These are phyloP conservation scores for Funneliformis geosporum DNA, from an alignment of 192 early-diverging fungal genomes.

Conservation along the genomic window DNA sequence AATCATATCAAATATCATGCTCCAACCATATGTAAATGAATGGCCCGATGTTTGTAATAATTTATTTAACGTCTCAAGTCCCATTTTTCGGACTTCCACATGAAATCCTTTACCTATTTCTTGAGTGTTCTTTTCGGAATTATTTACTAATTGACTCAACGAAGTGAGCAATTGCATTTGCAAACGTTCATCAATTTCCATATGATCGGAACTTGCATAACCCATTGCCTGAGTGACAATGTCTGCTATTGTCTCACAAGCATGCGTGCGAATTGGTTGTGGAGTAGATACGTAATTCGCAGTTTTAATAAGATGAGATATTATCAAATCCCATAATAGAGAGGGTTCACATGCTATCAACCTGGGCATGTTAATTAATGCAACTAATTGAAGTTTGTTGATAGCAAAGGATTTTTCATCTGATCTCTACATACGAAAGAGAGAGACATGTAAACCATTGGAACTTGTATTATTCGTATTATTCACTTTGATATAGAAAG, in stretches of 20 bases:
- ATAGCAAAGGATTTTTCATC: constrained; percentile 80
- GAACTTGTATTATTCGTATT: neutral
- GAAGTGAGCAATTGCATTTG: constrained; percentile 65
- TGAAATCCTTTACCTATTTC: constrained; percentile 46
- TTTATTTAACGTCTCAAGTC: constrained; percentile 87
- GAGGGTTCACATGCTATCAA: constrained; percentile 46
- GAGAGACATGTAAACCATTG: neutral
- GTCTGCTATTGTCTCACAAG: constrained; percentile 75
- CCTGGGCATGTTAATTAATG: constrained; percentile 59
- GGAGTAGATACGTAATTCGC: constrained; percentile 62
- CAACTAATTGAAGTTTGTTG: constrained; percentile 67
- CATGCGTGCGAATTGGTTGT: constrained; percentile 69
- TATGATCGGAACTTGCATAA: constrained; percentile 57
- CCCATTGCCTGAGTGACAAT: constrained; percentile 74
- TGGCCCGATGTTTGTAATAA: constrained; percentile 91
- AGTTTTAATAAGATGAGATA: constrained; percentile 73
- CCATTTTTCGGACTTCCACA: constrained; percentile 78
- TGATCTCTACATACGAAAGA: constrained; percentile 48
- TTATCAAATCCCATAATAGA: constrained; percentile 64
- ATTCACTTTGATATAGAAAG: neutral
- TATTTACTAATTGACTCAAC: constrained; percentile 61
- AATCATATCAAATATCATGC: constrained; percentile 88
- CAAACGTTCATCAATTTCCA: constrained; percentile 65
- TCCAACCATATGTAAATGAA: constrained; percentile 81
- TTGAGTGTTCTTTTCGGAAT: constrained; percentile 27